phyloP scores from a whole-genome alignment of 2,329 filamentous ascomycete species.

The Trichoderma polysporum region DNA sequence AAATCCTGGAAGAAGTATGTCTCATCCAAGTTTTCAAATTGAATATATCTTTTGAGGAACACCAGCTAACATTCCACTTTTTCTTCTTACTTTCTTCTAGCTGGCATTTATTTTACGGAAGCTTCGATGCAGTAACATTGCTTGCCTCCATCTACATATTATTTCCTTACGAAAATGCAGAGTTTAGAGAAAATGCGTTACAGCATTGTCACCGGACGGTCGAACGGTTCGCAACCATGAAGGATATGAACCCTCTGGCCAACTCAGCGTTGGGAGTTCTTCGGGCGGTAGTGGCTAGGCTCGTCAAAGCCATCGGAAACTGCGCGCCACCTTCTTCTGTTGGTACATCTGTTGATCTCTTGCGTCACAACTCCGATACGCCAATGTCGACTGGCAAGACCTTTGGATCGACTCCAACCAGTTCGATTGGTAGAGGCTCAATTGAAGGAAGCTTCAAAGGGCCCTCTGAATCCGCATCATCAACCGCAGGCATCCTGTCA shows the following conservation, averaged over 20 bases:
- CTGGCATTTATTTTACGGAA: slow-evolving; percentile 60
- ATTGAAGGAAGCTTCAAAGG: slow-evolving; percentile 1
- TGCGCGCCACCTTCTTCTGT: slow-evolving; percentile 24
- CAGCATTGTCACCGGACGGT: slow-evolving; percentile 61
- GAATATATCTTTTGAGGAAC: not conserved
- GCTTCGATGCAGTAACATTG: slow-evolving; percentile 63
- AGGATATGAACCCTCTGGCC: slow-evolving; percentile 52
- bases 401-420: slow-evolving; percentile 22
- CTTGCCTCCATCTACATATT: slow-evolving; percentile 61
- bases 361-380: slow-evolving; percentile 19
- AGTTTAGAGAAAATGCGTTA: slow-evolving; percentile 46
- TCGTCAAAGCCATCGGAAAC: slow-evolving; percentile 50
- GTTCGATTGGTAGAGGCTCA: slow-evolving; percentile 15
- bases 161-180: slow-evolving; percentile 55
- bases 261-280: slow-evolving; percentile 55
- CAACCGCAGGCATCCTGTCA: not conserved
- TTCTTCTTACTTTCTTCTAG: slow-evolving; percentile 25
- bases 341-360: slow-evolving; percentile 15
- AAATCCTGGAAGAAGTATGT: slow-evolving; percentile 48
- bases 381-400: slow-evolving; percentile 17
- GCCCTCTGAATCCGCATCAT: not conserved
- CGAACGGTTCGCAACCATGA: slow-evolving; percentile 58
- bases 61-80: not conserved
- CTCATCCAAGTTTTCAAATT: not conserved
- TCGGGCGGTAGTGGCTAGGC: slow-evolving; percentile 53